phyloP scores from a whole-genome alignment of 768 basidiomycete genomes.

The Mycena rosella region DNA sequence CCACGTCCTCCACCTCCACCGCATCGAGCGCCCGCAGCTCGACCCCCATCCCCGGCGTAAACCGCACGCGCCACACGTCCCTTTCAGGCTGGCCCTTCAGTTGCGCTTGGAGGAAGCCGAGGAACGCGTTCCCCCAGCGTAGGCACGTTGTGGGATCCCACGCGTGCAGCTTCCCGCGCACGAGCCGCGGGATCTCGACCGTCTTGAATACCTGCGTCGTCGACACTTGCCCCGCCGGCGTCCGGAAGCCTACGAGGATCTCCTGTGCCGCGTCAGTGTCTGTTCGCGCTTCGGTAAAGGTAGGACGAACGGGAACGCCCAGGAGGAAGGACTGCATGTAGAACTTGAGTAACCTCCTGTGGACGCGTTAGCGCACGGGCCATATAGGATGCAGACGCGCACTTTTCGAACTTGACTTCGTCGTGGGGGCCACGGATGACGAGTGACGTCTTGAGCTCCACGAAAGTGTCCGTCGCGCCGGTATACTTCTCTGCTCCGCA shows the following conservation, averaged over 20 bases:
- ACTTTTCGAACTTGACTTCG: slow-evolving; percentile 86
- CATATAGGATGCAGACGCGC: slow-evolving; percentile 37
- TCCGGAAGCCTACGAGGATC: slow-evolving; percentile 90
- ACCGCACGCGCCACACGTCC: slow-evolving; percentile 78
- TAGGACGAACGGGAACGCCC: slow-evolving; percentile 81
- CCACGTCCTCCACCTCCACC: slow-evolving; percentile 58
- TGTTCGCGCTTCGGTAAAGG: slow-evolving; percentile 8
- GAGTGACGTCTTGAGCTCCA: slow-evolving; percentile 91
- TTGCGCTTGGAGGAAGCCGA: slow-evolving; percentile 60
- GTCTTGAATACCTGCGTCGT: slow-evolving; percentile 83
- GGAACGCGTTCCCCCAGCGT: slow-evolving; percentile 76
- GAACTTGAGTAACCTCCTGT: slow-evolving; percentile 89
- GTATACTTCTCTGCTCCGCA: slow-evolving; percentile 67
- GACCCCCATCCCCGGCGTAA: slow-evolving; percentile 72
- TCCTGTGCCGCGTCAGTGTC: slow-evolving; percentile 58
- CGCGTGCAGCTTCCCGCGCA: slow-evolving; percentile 77
- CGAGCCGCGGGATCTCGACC: slow-evolving; percentile 80
- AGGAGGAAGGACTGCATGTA: slow-evolving; percentile 93
- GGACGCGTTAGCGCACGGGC: neutral
- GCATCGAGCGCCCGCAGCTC: slow-evolving; percentile 44
- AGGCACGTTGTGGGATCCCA: slow-evolving; percentile 87
- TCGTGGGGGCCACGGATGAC: slow-evolving; percentile 74
- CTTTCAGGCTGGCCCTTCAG: neutral
- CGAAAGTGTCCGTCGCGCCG: slow-evolving; percentile 74
- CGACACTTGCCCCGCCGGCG: slow-evolving; percentile 73